phyloP scores from a whole-genome alignment of 306 rosid genomes.

The Ceratonia siliqua region DNA sequence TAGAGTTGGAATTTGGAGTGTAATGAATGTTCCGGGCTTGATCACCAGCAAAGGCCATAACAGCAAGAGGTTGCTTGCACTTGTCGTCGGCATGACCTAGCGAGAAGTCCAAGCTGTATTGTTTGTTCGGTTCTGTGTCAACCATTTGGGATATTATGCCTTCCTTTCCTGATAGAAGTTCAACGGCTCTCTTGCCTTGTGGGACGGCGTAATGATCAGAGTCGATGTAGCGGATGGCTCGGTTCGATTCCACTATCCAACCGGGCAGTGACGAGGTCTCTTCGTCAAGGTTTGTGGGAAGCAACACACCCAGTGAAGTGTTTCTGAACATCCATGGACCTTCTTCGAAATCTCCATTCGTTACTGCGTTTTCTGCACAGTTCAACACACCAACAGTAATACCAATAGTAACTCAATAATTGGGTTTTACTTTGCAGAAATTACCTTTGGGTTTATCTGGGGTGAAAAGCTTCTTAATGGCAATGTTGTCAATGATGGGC shows the following conservation, averaged over 20 bases:
- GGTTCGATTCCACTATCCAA: conserved; percentile 86
- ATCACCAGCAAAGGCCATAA: conserved; percentile 94
- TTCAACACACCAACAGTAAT: conserved; percentile 34
- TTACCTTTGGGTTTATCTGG: conserved; percentile 84
- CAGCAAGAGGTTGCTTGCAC: conserved; percentile 91
- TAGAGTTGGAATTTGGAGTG: conserved; percentile 79
- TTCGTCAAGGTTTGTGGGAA: conserved; percentile 91
- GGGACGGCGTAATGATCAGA: conserved; percentile 82
- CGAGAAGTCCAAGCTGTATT: conserved; percentile 62
- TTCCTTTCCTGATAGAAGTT: conserved; percentile 85
- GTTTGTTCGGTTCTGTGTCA: conserved; percentile 67
- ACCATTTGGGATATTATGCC: conserved; percentile 99
- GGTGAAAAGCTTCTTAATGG: conserved; percentile 82
- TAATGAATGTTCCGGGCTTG: conserved; percentile 86
- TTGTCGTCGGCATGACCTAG: conserved; percentile 85
- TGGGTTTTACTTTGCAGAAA: conserved; percentile 36
- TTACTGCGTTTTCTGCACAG: conserved; percentile 75
- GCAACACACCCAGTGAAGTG: conserved; percentile 80
- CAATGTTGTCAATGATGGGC: conserved; percentile 86
- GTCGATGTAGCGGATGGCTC: conserved; percentile 83
- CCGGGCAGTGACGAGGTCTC: conserved; percentile 83
- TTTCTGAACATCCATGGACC: conserved; percentile 93
- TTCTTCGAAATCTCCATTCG: conserved; percentile 88
- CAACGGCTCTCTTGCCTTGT: conserved; percentile 78
- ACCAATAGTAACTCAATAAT: no score